These are phyloP conservation scores for Neonectria sp. DNA, from an alignment of 2,329 filamentous ascomycete genomes.

Conservation along the genomic window DNA sequence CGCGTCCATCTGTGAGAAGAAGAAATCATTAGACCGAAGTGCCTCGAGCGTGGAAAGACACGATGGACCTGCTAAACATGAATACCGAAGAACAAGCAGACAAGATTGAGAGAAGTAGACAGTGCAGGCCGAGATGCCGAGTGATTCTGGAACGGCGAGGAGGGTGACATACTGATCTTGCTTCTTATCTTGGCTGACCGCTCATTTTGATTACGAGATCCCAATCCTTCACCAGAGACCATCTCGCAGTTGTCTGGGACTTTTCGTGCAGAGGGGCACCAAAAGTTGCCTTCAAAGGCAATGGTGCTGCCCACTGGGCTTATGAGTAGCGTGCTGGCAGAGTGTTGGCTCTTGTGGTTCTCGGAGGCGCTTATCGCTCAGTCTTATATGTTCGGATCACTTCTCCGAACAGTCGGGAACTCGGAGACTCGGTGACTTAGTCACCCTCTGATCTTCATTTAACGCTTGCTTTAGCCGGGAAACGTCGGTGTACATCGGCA, in stretches of 20 bases:
- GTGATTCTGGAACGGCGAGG: background rate
- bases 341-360: background rate
- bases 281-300: background rate
- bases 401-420: background rate
- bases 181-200: background rate
- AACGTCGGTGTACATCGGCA: background rate
- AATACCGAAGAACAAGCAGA: background rate
- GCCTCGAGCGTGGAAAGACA: background rate
- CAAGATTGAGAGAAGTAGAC: background rate
- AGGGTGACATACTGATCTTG: background rate
- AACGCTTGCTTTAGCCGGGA: background rate
- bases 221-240: background rate
- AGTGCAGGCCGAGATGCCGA: background rate
- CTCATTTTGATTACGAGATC: slow-evolving; percentile 3
- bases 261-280: background rate
- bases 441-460: background rate
- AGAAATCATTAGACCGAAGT: background rate
- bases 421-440: background rate
- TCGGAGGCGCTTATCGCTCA: background rate
- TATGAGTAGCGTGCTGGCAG: background rate
- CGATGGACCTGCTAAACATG: background rate
- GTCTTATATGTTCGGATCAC: background rate
- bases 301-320: background rate
- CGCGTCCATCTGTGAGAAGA: slow-evolving; percentile 45
- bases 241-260: background rate